Base-by-base conservation (phyloP, 2,329 filamentous ascomycete species). In the Phaeophleospora eucalypticola region DNA sequence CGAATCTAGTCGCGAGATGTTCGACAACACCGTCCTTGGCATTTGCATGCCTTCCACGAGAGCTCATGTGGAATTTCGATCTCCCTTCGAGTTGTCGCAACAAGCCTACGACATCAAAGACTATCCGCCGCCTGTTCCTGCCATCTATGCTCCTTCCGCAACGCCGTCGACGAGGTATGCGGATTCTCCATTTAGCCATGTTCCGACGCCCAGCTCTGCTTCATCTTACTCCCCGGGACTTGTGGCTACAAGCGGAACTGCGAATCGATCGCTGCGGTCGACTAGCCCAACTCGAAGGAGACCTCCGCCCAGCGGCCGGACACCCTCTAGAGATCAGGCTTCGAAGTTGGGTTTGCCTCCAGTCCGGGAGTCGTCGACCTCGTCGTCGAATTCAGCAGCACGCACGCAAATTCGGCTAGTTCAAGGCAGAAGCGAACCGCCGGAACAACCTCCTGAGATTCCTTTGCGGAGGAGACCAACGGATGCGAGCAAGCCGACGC, bases 151-250 rank as follows among this genome's bases (percentile, higher is more conserved):
- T 2, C 75, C 82, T 43, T 88, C 85, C 51, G 80, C 75, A 18
- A 89, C 84, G 48, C 84, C 86, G 32, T 89, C 86, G 3, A 89
- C 86, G 1, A 75, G 83, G 51, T 89, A 86, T 59, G 87, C 84
- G 1, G 86, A 82, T 46, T 89, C 86, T 1, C 81, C 84, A 4
- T 89, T 88, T 66, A 89, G 86, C 61, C 78, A 86, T 52, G 84
- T 86, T 49, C 89, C 86, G 1, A 89, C 86, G 2, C 86, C 86
- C 4, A 89, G 85, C 3, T 89, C 86, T 8, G 82, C 86, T 53
- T 85, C 83, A 6, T 89, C 86, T 1, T 83, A 85, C 58, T 89
- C 85, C 14, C 84, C 86, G 3, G 77, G 80, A 2, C 65, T 84
- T 64, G 51, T 73, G 68, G 51, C 73, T 62, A 56, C 74, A 65